Evolutionary conservation across 106 monocot genomes (phyloP).

Genomic region (Dendrobium nobile): DNA sequence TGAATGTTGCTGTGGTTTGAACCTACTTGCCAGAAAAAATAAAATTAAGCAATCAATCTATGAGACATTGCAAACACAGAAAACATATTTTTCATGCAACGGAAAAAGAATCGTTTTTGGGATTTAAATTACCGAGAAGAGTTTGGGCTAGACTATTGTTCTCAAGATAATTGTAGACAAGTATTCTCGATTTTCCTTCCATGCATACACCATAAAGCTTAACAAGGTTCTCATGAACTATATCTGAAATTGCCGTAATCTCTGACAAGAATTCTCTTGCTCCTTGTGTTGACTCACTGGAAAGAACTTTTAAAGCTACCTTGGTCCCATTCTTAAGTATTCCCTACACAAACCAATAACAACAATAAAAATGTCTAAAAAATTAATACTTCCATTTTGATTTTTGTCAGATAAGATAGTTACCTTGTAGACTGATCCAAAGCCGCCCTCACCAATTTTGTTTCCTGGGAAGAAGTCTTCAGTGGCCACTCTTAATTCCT

Average conservation of each 20-base stretch:
- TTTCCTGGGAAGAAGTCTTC: slow-evolving; percentile 39
- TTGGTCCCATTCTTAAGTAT: slow-evolving; percentile 56
- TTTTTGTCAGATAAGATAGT: neutral
- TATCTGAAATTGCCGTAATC: slow-evolving; percentile 42
- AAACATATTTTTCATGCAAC: neutral
- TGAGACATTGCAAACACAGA: neutral
- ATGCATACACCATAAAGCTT: slow-evolving; percentile 57
- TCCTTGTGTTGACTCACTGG: slow-evolving; percentile 62
- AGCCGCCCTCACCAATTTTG: slow-evolving; percentile 73
- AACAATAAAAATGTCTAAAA: neutral
- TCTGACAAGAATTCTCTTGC: slow-evolving; percentile 60
- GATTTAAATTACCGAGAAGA: slow-evolving; percentile 49
- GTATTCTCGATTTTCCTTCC: slow-evolving; percentile 49
- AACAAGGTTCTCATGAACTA: slow-evolving; percentile 72
- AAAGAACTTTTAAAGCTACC: slow-evolving; percentile 66
- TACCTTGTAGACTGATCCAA: slow-evolving; percentile 71
- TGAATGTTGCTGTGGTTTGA: slow-evolving; percentile 19
- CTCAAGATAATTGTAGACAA: slow-evolving; percentile 68
- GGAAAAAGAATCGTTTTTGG: neutral
- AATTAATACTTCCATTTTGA: neutral
- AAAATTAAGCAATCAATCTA: neutral
- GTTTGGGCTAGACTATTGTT: slow-evolving; percentile 83
- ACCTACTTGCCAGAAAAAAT: neutral
- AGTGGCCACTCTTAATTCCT: slow-evolving; percentile 51
- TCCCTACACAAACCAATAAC: slow-evolving; percentile 36